Base-by-base conservation (phyloP, 2,329 filamentous ascomycete species). In the Drechslerella coelobrocha region DNA sequence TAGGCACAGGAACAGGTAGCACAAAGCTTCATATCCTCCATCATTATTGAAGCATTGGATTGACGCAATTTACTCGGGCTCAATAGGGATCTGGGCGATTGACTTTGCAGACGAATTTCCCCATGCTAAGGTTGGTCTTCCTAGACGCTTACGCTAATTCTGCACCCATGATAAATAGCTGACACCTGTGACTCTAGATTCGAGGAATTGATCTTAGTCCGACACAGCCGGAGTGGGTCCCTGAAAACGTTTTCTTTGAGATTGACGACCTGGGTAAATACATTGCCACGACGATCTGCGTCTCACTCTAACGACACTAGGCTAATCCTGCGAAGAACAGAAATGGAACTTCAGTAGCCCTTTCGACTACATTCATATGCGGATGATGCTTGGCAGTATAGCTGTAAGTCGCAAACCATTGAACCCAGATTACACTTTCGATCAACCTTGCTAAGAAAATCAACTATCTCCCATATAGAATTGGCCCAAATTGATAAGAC, bases 221-320 rank as follows among this genome's bases (percentile, higher is more conserved):
- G 3, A 74, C 69, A 37, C 66, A 74, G 29, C 73, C 73, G 2
- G 63, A 61, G 43, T 74, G 82, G 76, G 80, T 87, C 9, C 86
- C 85, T 7, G 81, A 83, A 12, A 88, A 88, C 75, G 81, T 85
- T n/a, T 81, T 80, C 6, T 88, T 88, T 78, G 79, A 86, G 65
- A 81, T 89, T 8, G 86, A 88, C 74, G 86, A 88, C 75, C 82
- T 83, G 54, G 84, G 65, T 69, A 61, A 21, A 50, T 21, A 5
- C 4, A 39, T 14, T 10, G 12, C 17, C 34, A 39, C 17, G 34
- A 2, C 12, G 12, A 39, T n/a, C 4, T 14, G 5, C 41, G 19
- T 10, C 41, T 23, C 41, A n/a, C 5, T 21, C 17, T 23, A 19
- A 5, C 4, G 8, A 19, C 5, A 4, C 2, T 9, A 19, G 9